phyloP scores from a whole-genome alignment of 306 rosid genomes.

The Fragaria ananassa region DNA sequence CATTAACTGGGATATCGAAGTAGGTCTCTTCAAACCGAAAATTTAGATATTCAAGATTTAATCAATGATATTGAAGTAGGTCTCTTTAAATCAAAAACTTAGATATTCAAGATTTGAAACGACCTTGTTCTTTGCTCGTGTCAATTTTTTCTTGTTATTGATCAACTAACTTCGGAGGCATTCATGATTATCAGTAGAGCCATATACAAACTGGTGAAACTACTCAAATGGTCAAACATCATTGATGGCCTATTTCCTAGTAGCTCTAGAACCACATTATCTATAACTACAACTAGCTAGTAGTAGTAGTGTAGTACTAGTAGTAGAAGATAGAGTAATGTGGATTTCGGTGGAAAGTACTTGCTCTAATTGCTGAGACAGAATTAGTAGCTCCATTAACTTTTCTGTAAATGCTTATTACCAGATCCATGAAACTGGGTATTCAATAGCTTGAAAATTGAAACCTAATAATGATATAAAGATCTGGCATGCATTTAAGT shows the following conservation, averaged over 20 bases:
- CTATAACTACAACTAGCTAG: too few relatives aligned
- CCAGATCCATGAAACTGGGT: not conserved
- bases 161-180: not conserved
- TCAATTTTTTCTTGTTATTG: not conserved
- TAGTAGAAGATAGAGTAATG: not conserved
- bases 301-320: too few relatives aligned
- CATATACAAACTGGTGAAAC: not conserved
- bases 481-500: not conserved
- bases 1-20: not conserved
- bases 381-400: not conserved
- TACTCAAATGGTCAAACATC: not conserved
- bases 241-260: not conserved
- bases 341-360: not conserved
- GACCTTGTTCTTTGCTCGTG: not conserved
- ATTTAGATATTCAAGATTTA: too few relatives aligned
- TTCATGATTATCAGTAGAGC: not conserved
- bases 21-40: too few relatives aligned
- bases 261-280: not conserved
- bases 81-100: not conserved
- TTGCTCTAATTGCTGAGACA: not conserved
- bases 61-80: too few relatives aligned
- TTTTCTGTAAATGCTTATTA: not conserved
- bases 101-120: not conserved
- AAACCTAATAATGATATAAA: not conserved
- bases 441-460: not conserved